Evolutionary conservation across 2,329 filamentous ascomycete genomes (phyloP).

Genomic region (Knufia petricola): DNA sequence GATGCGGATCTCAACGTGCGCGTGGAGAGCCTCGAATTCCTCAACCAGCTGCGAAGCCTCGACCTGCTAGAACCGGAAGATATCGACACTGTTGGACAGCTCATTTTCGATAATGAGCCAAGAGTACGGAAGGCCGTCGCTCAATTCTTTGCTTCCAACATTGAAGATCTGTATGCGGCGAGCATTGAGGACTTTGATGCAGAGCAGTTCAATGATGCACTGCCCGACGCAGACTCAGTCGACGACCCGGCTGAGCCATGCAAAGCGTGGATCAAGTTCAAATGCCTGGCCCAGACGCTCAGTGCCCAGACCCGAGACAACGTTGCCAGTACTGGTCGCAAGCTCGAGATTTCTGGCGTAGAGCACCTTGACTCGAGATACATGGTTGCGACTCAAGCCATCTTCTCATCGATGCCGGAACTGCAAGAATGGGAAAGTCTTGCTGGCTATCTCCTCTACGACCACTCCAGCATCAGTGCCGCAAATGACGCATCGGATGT

Average conservation of each 20-base stretch:
- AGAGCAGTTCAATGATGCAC: slow-evolving; percentile 65
- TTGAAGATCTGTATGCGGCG: slow-evolving; percentile 68
- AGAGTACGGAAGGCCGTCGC: slow-evolving; percentile 82
- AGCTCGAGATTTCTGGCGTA: slow-evolving; percentile 48
- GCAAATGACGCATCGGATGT: slow-evolving; percentile 47
- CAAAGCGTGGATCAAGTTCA: slow-evolving; percentile 80
- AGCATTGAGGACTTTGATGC: slow-evolving; percentile 80
- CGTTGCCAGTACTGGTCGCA: slow-evolving; percentile 45
- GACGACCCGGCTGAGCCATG: slow-evolving; percentile 65
- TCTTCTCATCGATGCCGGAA: slow-evolving; percentile 74
- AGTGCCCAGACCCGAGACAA: slow-evolving; percentile 65
- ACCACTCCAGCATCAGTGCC: slow-evolving; percentile 62
- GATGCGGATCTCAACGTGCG: slow-evolving; percentile 76
- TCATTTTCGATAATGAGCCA: slow-evolving; percentile 80
- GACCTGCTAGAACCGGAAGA: slow-evolving; percentile 86
- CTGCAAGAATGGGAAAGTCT: slow-evolving; percentile 80
- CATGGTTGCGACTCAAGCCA: slow-evolving; percentile 71
- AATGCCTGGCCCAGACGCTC: slow-evolving; percentile 77
- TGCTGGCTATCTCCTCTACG: slow-evolving; percentile 82
- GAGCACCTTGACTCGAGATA: slow-evolving; percentile 66
- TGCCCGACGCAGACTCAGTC: slow-evolving; percentile 58
- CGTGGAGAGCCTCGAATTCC: slow-evolving; percentile 67
- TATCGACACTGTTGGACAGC: slow-evolving; percentile 74
- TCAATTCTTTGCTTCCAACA: slow-evolving; percentile 79
- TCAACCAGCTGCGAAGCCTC: slow-evolving; percentile 71